Evolutionary conservation across 345 rosid species (phyloP).

Genomic region (Anastatica hierochuntica): DNA sequence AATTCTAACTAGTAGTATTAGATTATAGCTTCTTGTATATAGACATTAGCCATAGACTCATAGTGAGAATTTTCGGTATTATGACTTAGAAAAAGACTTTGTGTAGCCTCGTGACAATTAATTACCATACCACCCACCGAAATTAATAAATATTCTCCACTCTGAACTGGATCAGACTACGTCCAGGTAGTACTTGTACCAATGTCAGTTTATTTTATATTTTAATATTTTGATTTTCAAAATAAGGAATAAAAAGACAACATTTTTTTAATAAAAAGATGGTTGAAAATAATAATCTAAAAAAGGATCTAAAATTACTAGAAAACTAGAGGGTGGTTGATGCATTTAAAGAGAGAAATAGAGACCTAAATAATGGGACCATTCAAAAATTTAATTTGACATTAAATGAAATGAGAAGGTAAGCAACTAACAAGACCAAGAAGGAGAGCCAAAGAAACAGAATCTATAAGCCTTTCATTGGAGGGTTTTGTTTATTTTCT

Average conservation of each 20-base stretch:
- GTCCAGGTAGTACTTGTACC: conserved; percentile 11
- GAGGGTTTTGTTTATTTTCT: conserved; percentile 5
- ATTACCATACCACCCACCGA: conserved; percentile 16
- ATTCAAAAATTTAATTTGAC: conserved; percentile 18
- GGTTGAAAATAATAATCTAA: not conserved
- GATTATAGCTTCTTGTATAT: not conserved
- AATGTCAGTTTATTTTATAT: not conserved
- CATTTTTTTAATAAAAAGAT: not conserved
- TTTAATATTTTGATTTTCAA: conserved; percentile 3
- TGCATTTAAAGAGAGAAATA: conserved; percentile 9
- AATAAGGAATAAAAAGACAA: not conserved
- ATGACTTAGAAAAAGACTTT: conserved; percentile 3
- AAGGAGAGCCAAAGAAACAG: not conserved
- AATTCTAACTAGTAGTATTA: conserved; percentile 6
- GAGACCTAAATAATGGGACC: conserved; percentile 23
- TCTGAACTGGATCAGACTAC: conserved; percentile 21
- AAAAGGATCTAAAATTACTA: not conserved
- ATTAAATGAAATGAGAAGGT: conserved; percentile 3
- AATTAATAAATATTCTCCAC: conserved; percentile 18
- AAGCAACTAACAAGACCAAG: not conserved
- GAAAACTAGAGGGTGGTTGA: conserved; percentile 4
- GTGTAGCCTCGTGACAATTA: conserved; percentile 26
- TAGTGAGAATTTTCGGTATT: not conserved
- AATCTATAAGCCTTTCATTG: conserved; percentile 8
- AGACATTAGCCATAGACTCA: not conserved